Evolutionary conservation across 2,329 filamentous ascomycete species (phyloP).

Genomic region (Claviceps sp.): DNA sequence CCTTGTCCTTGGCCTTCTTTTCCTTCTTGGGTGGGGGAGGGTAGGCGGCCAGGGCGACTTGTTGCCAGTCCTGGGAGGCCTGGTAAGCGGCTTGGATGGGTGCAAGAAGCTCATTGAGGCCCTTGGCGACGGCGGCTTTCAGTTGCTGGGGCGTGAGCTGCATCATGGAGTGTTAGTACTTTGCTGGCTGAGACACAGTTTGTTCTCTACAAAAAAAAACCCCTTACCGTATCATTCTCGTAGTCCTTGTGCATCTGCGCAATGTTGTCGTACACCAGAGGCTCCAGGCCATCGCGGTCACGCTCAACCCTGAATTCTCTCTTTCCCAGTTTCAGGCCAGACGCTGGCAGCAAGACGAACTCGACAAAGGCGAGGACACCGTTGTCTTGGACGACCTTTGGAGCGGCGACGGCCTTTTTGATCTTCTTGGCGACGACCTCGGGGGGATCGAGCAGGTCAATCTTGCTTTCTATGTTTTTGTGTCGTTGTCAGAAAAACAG

Average conservation of each 20-base stretch:
- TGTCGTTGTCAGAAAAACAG: neutral
- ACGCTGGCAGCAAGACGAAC: conserved; percentile 69
- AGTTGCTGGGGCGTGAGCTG: conserved; percentile 69
- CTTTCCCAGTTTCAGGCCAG: conserved; percentile 43
- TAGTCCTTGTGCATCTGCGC: conserved; percentile 70
- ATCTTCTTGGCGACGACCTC: conserved; percentile 71
- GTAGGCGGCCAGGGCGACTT: conserved; percentile 59
- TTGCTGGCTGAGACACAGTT: too few relatives aligned
- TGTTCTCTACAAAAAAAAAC: neutral
- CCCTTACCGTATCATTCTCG: conserved; percentile 55
- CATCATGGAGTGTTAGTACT: neutral
- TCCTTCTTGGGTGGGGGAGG: conserved; percentile 58
- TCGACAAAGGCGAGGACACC: conserved; percentile 79
- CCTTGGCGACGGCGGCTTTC: conserved; percentile 69
- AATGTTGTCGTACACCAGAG: conserved; percentile 68
- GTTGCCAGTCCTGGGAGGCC: conserved; percentile 63
- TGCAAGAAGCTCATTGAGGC: conserved; percentile 57
- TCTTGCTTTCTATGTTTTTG: conserved; percentile 55
- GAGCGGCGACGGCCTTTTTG: conserved; percentile 68
- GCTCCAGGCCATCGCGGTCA: conserved; percentile 52
- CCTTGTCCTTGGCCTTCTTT: conserved; percentile 67
- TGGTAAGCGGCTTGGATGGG: conserved; percentile 68
- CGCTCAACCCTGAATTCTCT: conserved; percentile 56
- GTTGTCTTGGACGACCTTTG: conserved; percentile 68
- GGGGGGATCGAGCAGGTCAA: conserved; percentile 74